Evolutionary conservation across 306 rosid genomes (phyloP), one percentile per base, ranked within the genome.

Genomic region (Vigna nakashimae): DNA sequence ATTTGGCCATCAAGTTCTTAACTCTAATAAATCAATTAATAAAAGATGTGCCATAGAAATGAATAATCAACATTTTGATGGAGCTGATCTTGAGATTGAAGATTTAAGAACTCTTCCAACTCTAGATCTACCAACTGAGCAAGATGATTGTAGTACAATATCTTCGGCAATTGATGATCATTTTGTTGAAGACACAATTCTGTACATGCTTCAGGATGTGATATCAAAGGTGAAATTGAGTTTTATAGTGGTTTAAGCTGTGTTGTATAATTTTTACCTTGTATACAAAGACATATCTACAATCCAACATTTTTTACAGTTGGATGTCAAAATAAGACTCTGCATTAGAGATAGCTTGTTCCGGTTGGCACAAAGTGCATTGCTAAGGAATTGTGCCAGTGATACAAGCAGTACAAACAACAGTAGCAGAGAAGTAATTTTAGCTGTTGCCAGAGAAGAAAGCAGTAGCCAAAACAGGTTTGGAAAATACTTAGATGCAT

Each of bases 331-430:
- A 62, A 76, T 86, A 73, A 83, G 98, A 79, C 79, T 89, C 43
- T 85, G 91, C 82, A 88, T 90, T 66, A 83, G 94, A 79, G 92
- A 91, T 86, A 93, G 98, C 89, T 82, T 93, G 88, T 89, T 85
- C 84, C 87, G 98, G 72, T 84, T 93, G 90, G 92, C 94, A 63
- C 89, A 89, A 83, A 90, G 94, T 73, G 90, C 94, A 71, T 78
- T 55, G 84, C 88, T 79, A 75, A 90, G 98, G 87, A 86, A 80
- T 75, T 77, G 63, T 82, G 71, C 80, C 49, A 86, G 82, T 68
- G 91, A 90, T 69, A 89, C 89, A 58, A 66, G 87, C 70, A 89
- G 89, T 68, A 75, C 86, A 71, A 87, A 86, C 87, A 89, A 69
- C 82, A 59, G 63, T 53, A 77, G 57, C 86, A 84, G 69, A 86